These are phyloP conservation scores for Pyrenophora teres DNA, from an alignment of 2,329 filamentous ascomycete genomes.

Conservation along the genomic window DNA sequence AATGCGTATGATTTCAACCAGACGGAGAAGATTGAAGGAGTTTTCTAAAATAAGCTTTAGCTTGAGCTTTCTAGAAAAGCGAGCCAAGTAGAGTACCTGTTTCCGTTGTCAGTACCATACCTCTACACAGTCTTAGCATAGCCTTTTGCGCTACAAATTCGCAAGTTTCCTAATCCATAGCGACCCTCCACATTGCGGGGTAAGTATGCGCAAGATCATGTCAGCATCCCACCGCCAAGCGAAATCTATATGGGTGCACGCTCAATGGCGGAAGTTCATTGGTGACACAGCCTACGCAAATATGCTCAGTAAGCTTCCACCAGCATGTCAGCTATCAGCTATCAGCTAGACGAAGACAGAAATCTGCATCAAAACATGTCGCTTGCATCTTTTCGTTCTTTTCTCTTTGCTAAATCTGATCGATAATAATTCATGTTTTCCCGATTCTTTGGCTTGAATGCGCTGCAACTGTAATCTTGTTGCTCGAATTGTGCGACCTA, in stretches of 20 bases:
- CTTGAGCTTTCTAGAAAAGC: background rate
- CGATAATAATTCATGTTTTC: too few relatives aligned
- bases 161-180: background rate
- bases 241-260: slow-evolving; percentile 1
- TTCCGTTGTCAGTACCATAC: background rate
- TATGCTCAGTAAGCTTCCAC: slow-evolving; percentile 25
- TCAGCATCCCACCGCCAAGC: slow-evolving; percentile 8
- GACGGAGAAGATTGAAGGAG: slow-evolving; percentile 31
- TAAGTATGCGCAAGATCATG: background rate
- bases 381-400: background rate
- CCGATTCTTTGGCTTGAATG: too few relatives aligned
- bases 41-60: slow-evolving; percentile 21
- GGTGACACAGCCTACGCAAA: slow-evolving; percentile 9
- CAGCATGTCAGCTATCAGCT: slow-evolving; percentile 17
- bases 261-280: slow-evolving; percentile 3
- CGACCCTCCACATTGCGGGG: background rate
- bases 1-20: slow-evolving; percentile 68
- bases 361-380: slow-evolving; percentile 17
- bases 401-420: too few relatives aligned
- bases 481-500: too few relatives aligned
- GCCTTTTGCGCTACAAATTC: background rate
- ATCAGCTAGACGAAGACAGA: slow-evolving; percentile 4
- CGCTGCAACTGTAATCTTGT: too few relatives aligned
- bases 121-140: background rate
- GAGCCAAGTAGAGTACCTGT: background rate